phyloP scores from a whole-genome alignment of 306 rosid genomes.

The Vicia sativa region DNA sequence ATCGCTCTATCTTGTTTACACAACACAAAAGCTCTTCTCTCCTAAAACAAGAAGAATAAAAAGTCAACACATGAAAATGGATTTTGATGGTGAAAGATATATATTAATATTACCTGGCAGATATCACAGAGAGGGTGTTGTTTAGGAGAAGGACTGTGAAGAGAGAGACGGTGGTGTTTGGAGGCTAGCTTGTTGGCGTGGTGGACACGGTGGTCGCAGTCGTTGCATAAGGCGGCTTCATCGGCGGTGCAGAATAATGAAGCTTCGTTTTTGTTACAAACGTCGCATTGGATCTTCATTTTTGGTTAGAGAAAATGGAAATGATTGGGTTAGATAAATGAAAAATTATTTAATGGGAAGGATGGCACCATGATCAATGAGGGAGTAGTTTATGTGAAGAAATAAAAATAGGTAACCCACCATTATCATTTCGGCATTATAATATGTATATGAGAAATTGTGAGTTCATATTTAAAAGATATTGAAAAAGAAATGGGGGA shows the following conservation, averaged over 20 bases:
- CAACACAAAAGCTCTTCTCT: slow-evolving; percentile 12
- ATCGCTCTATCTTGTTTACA: slow-evolving; percentile 9
- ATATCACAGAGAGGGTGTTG: slow-evolving; percentile 73
- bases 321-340: background rate
- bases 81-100: background rate
- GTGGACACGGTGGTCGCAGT: slow-evolving; percentile 92
- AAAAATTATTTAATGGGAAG: background rate
- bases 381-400: background rate
- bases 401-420: slow-evolving; percentile 9
- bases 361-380: background rate
- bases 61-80: background rate
- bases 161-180: slow-evolving; percentile 88
- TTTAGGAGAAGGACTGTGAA: slow-evolving; percentile 48
- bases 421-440: background rate
- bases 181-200: slow-evolving; percentile 94
- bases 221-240: slow-evolving; percentile 84
- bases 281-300: slow-evolving; percentile 97
- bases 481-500: background rate
- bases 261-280: slow-evolving; percentile 68
- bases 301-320: background rate
- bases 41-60: background rate
- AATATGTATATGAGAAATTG: background rate
- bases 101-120: slow-evolving; percentile 41
- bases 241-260: slow-evolving; percentile 91
- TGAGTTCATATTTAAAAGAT: no score